A percentile compares a stretch with the other conserved stretches of the same genome.
These are phyloP conservation scores for Tylopilus cervinicoccineus DNA, from an alignment of 768 basidiomycete species.

Conservation along the genomic window DNA sequence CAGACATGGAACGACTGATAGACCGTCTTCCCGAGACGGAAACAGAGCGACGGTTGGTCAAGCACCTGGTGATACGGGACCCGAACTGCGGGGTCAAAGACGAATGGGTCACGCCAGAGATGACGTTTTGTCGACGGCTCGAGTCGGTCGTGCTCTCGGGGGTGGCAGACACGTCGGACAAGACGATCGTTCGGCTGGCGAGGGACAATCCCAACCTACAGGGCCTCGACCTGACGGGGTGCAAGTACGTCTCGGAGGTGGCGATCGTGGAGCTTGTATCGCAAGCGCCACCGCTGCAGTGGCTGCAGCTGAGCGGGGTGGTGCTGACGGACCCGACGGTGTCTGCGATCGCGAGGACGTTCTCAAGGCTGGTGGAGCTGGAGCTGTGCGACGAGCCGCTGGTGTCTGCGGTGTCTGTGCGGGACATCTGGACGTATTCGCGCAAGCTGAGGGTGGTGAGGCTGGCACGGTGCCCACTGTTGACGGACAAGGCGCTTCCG, in stretches of 20 bases:
- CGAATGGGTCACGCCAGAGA: slow-evolving; percentile 52
- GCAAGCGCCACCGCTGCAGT: slow-evolving; percentile 63
- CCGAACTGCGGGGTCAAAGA: slow-evolving; percentile 45
- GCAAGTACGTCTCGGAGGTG: slow-evolving; percentile 72
- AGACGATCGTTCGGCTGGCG: slow-evolving; percentile 61
- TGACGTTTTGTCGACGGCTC: slow-evolving; percentile 60
- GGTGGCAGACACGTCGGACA: slow-evolving; percentile 64
- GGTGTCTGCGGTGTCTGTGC: slow-evolving; percentile 63
- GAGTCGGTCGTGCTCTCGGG: slow-evolving; percentile 67
- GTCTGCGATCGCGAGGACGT: slow-evolving; percentile 67
- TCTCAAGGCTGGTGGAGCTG: slow-evolving; percentile 75
- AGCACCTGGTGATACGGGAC: slow-evolving; percentile 53
- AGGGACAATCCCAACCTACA: slow-evolving; percentile 60
- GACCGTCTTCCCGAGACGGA: slow-evolving; percentile 57
- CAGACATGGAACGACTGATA: slow-evolving; percentile 57
- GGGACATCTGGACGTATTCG: slow-evolving; percentile 80
- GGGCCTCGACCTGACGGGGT: slow-evolving; percentile 73
- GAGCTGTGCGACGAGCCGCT: slow-evolving; percentile 70
- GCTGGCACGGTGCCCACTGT: slow-evolving; percentile 68
- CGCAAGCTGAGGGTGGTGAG: slow-evolving; percentile 73
- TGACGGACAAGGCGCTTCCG: slow-evolving; percentile 83
- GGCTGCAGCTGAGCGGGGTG: slow-evolving; percentile 68
- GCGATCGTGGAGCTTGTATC: slow-evolving; percentile 69
- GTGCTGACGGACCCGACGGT: slow-evolving; percentile 60
- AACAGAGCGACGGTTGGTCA: slow-evolving; percentile 56